Percentiles rank a stretch among this genome's conserved stretches.
Evolutionary conservation across 2,329 filamentous ascomycete genomes (phyloP).

Genomic region (Aspergillus sp.): DNA sequence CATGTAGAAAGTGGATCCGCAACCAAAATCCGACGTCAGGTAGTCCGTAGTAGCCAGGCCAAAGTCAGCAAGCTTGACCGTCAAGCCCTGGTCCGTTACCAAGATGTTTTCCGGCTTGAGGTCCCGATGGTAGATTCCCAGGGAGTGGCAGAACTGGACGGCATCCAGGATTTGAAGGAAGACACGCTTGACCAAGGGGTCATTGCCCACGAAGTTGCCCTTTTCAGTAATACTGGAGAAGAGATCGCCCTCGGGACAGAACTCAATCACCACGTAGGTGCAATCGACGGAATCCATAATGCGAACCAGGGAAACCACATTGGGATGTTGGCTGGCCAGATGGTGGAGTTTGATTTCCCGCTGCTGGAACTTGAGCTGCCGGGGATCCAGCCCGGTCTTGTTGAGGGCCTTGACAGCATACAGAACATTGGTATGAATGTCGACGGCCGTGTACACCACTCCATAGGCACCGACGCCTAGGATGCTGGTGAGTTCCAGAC

Average conservation of each 20-base stretch:
- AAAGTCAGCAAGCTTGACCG: constrained; percentile 96
- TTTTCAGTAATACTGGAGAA: constrained; percentile 97
- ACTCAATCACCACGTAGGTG: constrained; percentile 95
- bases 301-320: constrained; percentile 90
- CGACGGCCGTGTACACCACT: constrained; percentile 87
- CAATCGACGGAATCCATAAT: constrained; percentile 90
- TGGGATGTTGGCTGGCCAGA: constrained; percentile 81
- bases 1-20: constrained; percentile 99
- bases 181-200: constrained; percentile 79
- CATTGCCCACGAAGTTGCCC: constrained; percentile 89
- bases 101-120: constrained; percentile 98
- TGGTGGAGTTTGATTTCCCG: constrained; percentile 92
- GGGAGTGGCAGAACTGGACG: constrained; percentile 88
- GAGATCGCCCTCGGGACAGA: constrained; percentile 93
- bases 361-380: constrained; percentile 87
- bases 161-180: constrained; percentile 97
- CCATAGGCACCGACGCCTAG: constrained; percentile 94
- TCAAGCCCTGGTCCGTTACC: constrained; percentile 83
- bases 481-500: constrained; percentile 79
- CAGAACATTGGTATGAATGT: constrained; percentile 74
- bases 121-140: constrained; percentile 95
- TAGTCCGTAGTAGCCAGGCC: constrained; percentile 85
- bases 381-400: constrained; percentile 86
- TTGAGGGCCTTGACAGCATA: constrained; percentile 98
- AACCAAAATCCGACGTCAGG: constrained; percentile 90